Evolutionary conservation across 768 basidiomycete genomes (phyloP).

Genomic region (Rhodotorula paludigena): DNA sequence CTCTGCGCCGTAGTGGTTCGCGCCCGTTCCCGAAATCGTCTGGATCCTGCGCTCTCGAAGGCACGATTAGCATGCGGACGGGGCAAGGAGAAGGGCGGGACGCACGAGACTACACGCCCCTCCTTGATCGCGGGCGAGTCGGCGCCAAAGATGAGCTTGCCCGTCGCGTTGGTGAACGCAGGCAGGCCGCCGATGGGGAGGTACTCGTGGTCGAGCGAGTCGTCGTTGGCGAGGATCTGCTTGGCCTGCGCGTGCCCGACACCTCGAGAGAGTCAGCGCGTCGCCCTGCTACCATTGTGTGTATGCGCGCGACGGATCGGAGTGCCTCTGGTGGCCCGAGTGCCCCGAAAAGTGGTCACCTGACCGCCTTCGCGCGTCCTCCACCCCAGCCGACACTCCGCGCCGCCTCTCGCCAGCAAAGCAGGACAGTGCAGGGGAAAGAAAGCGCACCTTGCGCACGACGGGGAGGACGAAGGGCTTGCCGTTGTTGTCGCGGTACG

Average conservation of each 20-base stretch:
- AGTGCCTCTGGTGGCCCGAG: too few species aligned
- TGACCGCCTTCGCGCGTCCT: background rate
- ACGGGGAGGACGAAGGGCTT: conserved; percentile 89
- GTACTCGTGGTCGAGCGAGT: conserved; percentile 50
- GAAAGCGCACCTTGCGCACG: conserved; percentile 67
- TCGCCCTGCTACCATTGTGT: too few species aligned
- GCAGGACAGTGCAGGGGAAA: too few species aligned
- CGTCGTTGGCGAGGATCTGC: conserved; percentile 57
- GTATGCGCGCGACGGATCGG: too few species aligned
- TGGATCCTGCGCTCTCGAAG: conserved; percentile 75
- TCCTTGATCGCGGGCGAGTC: conserved; percentile 68
- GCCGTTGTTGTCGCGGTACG: conserved; percentile 86
- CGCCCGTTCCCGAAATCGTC: conserved; percentile 95
- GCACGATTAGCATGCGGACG: background rate
- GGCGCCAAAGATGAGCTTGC: conserved; percentile 82
- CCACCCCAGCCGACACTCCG: background rate
- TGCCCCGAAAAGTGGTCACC: background rate
- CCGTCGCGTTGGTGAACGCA: conserved; percentile 77
- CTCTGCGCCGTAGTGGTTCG: conserved; percentile 86
- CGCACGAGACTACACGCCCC: conserved; percentile 58
- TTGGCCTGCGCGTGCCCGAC: conserved; percentile 56
- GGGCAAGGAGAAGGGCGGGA: conserved; percentile 31
- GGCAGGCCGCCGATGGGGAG: conserved; percentile 80
- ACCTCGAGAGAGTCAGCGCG: background rate
- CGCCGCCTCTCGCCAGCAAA: background rate